Conservation (phyloP, 73 alveolate species). For the Paramecium sexaurelia region DNA sequence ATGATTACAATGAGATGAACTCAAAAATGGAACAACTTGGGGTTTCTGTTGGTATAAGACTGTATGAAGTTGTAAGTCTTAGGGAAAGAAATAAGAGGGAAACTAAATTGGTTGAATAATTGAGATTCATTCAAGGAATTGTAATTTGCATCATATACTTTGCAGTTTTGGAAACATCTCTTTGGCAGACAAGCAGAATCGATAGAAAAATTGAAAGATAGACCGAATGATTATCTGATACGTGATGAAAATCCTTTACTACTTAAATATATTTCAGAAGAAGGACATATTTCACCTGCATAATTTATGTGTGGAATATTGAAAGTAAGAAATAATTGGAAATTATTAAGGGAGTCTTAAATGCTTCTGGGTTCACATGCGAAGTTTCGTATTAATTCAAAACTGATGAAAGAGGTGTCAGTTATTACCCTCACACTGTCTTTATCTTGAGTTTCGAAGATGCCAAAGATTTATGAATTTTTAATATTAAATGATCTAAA, state of each 20-base stretch:
- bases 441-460: slow-evolving; percentile 49
- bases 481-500: neutral
- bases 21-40: slow-evolving; percentile 24
- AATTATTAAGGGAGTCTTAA: neutral
- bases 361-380: slow-evolving; percentile 21
- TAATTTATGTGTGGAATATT: slow-evolving; percentile 33
- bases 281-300: slow-evolving; percentile 51
- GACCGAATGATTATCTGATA: slow-evolving; percentile 30
- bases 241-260: slow-evolving; percentile 55
- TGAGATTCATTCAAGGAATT: slow-evolving; percentile 38
- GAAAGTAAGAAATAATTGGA: neutral
- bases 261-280: slow-evolving; percentile 19
- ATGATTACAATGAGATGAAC: slow-evolving; percentile 40
- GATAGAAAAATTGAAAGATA: slow-evolving; percentile 23
- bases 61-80: slow-evolving; percentile 30
- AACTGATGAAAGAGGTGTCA: slow-evolving; percentile 27
- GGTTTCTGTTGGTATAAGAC: slow-evolving; percentile 18
- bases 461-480: slow-evolving; percentile 9
- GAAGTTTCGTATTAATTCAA: slow-evolving; percentile 6
- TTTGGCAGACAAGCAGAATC: slow-evolving; percentile 56
- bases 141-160: neutral
- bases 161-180: slow-evolving; percentile 54
- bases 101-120: slow-evolving; percentile 31
- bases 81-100: slow-evolving; percentile 58
- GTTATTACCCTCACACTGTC: slow-evolving; percentile 51